A percentile compares a stretch with the other conserved stretches of the same genome.
phyloP scores from a whole-genome alignment of 805 yeast genomes.

The Nakazawaea wickerhamii region DNA sequence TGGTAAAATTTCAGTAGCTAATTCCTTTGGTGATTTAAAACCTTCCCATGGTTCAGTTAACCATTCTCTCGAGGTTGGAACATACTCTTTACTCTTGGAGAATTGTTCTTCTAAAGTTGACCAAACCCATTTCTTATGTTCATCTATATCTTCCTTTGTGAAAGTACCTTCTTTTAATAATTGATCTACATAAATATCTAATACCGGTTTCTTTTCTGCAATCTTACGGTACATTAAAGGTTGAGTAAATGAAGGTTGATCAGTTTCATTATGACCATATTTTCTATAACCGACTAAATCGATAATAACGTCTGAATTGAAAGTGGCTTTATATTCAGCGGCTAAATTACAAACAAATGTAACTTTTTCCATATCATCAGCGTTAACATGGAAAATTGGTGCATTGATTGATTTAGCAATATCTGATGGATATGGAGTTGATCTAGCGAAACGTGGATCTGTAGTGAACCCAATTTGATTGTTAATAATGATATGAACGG shows the following conservation, averaged over 20 bases:
- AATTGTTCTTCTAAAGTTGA: slow-evolving; percentile 85
- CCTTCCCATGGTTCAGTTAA: slow-evolving; percentile 98
- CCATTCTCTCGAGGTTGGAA: slow-evolving; percentile 94
- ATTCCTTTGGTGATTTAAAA: slow-evolving; percentile 94
- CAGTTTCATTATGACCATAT: slow-evolving; percentile 99
- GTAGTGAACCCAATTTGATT: slow-evolving; percentile 99
- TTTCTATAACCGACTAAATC: slow-evolving; percentile 98
- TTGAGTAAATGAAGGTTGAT: slow-evolving; percentile 98
- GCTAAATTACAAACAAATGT: slow-evolving; percentile 92
- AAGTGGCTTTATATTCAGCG: slow-evolving; percentile 96
- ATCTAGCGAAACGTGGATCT: slow-evolving; percentile 95
- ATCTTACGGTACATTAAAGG: slow-evolving; percentile 94
- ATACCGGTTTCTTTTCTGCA: slow-evolving; percentile 82
- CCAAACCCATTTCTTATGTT: slow-evolving; percentile 99
- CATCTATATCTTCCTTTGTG: slow-evolving; percentile 84
- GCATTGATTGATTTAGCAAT: slow-evolving; percentile 95
- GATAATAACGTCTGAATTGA: slow-evolving; percentile 93
- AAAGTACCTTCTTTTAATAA: slow-evolving; percentile 83
- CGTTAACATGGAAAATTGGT: slow-evolving; percentile 98
- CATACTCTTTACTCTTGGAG: slow-evolving; percentile 80
- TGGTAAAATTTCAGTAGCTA: slow-evolving; percentile 92
- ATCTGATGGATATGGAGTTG: slow-evolving; percentile 97
- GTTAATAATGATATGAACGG: slow-evolving; percentile 91
- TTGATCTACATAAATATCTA: slow-evolving; percentile 78
- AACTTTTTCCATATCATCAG: slow-evolving; percentile 94